phyloP scores from a whole-genome alignment of 805 yeast genomes.

The Metschnikowia aberdeeniae region DNA sequence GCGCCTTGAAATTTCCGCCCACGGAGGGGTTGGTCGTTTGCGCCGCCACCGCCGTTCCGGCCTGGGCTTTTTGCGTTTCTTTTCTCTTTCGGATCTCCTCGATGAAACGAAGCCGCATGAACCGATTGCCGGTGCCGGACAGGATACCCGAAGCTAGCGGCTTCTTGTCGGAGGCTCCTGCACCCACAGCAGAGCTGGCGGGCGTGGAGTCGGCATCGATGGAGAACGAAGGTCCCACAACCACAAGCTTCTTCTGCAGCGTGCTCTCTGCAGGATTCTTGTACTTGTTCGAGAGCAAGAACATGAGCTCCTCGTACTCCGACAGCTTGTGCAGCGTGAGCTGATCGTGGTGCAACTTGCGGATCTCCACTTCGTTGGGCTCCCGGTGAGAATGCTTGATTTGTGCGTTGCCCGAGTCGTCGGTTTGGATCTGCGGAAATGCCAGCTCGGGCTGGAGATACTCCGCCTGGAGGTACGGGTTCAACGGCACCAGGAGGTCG shows the following conservation, averaged over 20 bases:
- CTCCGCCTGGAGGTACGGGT: constrained; percentile 55
- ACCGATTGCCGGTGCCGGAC: constrained; percentile 52
- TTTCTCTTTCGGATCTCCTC: constrained; percentile 78
- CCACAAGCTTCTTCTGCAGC: constrained; percentile 36
- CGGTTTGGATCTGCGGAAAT: constrained; percentile 45
- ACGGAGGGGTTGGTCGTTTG: constrained; percentile 20
- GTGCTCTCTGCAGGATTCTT: constrained; percentile 34
- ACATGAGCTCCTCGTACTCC: constrained; percentile 89
- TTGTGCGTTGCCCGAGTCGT: constrained; percentile 29
- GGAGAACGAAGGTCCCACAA: constrained; percentile 31
- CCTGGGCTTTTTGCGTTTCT: constrained; percentile 40
- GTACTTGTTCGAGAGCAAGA: constrained; percentile 37
- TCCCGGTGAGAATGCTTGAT: constrained; percentile 30
- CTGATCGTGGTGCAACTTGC: constrained; percentile 42
- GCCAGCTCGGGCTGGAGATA: constrained; percentile 46
- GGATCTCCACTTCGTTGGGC: constrained; percentile 23
- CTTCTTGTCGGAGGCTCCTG: constrained; percentile 8
- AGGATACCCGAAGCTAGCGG: constrained; percentile 7
- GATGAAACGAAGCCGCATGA: constrained; percentile 80
- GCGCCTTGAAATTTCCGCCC: constrained; percentile 6
- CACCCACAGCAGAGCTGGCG: constrained; percentile 5
- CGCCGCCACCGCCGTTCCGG: constrained; percentile 39
- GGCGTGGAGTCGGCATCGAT: constrained; percentile 16
- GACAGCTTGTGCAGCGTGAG: constrained; percentile 58
- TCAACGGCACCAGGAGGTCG: constrained; percentile 67